Conservation (phyloP, 768 basidiomycete species). For the Tremella mesenterica region DNA sequence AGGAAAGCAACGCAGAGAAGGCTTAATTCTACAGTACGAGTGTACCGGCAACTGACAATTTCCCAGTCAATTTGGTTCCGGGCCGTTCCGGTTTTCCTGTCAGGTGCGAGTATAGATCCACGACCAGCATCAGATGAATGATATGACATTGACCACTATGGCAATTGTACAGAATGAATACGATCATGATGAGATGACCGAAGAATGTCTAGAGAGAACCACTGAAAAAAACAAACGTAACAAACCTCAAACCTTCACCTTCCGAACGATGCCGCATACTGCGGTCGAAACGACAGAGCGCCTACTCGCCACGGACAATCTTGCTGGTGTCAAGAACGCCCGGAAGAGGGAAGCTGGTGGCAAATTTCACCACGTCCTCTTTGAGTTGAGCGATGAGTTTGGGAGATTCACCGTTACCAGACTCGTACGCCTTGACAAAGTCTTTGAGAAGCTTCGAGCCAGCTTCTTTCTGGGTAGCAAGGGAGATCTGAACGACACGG, state of each 20-base stretch:
- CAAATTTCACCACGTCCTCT: conserved; percentile 70
- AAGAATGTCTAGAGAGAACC: too few relatives aligned
- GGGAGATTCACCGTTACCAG: conserved; percentile 51
- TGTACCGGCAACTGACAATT: too few relatives aligned
- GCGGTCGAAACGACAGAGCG: too few relatives aligned
- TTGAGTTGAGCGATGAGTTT: conserved; percentile 64
- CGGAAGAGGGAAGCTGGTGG: conserved; percentile 82
- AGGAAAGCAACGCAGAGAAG: too few relatives aligned
- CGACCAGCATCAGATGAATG: background rate
- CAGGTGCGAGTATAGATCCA: too few relatives aligned
- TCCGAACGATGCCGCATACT: too few relatives aligned
- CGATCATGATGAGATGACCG: conserved; percentile 1
- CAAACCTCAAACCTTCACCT: too few relatives aligned
- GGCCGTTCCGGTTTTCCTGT: too few relatives aligned
- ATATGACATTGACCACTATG: background rate
- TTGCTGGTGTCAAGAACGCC: conserved; percentile 56
- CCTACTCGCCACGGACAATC: conserved; percentile 10
- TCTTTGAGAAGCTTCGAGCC: conserved; percentile 92
- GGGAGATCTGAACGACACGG: conserved; percentile 83
- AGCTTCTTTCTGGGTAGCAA: conserved; percentile 85
- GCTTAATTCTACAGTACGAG: too few relatives aligned
- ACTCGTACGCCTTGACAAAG: conserved; percentile 62
- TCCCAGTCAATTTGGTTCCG: too few relatives aligned
- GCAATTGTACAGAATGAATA: background rate
- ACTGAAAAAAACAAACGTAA: too few relatives aligned